Percentiles rank a stretch among this genome's conserved stretches.
These are phyloP conservation scores for Salix udensis DNA, from an alignment of 345 rosid genomes.

Conservation along the genomic window DNA sequence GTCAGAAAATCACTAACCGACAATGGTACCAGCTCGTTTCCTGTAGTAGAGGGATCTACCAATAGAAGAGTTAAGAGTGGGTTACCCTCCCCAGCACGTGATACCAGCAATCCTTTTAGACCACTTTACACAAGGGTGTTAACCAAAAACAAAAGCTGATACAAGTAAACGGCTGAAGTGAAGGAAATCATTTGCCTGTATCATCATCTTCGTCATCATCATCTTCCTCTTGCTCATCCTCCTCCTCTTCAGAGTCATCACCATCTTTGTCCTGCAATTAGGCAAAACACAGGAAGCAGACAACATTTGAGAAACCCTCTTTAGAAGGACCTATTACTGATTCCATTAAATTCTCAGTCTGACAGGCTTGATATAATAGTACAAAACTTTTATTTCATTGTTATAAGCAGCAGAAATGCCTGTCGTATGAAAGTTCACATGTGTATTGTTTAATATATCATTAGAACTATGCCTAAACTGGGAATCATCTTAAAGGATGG, in stretches of 20 bases:
- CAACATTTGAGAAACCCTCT: background rate
- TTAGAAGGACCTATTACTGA: background rate
- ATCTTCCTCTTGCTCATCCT: slow-evolving; percentile 39
- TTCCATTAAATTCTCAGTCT: background rate
- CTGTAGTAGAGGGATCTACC: slow-evolving; percentile 20
- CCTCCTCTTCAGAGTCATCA: slow-evolving; percentile 51
- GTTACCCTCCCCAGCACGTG: slow-evolving; percentile 22
- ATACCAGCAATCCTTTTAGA: slow-evolving; percentile 26
- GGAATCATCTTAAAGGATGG: background rate
- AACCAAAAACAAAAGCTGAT: slow-evolving; percentile 13
- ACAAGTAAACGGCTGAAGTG: background rate
- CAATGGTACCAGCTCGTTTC: slow-evolving; percentile 18
- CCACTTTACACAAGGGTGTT: slow-evolving; percentile 36
- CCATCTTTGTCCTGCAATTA: slow-evolving; percentile 49
- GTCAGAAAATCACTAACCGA: slow-evolving; percentile 17
- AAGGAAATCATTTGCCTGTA: slow-evolving; percentile 26
- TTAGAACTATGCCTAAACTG: background rate
- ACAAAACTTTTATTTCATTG: background rate
- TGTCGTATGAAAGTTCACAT: background rate
- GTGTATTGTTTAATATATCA: background rate
- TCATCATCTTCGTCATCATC: slow-evolving; percentile 25
- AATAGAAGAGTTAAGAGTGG: slow-evolving; percentile 13
- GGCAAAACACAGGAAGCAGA: slow-evolving; percentile 7
- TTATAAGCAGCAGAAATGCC: background rate
- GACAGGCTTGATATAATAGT: background rate